These are phyloP conservation scores for Saitozyma sp. DNA, from an alignment of 768 basidiomycete genomes.

Conservation along the genomic window DNA sequence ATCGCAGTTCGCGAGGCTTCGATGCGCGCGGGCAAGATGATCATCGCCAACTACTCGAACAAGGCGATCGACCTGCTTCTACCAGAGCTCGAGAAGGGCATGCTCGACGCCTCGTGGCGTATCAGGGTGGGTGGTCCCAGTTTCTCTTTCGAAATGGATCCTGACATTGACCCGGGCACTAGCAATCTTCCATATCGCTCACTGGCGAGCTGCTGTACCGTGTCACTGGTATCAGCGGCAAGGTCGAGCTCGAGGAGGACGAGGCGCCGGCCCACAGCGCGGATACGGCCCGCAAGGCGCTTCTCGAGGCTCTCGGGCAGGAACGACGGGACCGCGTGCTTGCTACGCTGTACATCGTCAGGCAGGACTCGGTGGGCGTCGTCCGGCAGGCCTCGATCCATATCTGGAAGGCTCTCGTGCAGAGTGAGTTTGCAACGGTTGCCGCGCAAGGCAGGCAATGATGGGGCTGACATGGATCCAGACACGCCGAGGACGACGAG, in stretches of 20 bases:
- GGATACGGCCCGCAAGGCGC: conserved; percentile 79
- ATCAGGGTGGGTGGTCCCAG: conserved; percentile 67
- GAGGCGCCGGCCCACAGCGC: conserved; percentile 66
- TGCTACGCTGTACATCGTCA: conserved; percentile 84
- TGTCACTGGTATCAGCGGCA: conserved; percentile 90
- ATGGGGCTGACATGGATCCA: neutral
- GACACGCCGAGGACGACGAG: conserved; percentile 61
- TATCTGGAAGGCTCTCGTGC: conserved; percentile 97
- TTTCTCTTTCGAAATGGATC: neutral
- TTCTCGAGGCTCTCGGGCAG: conserved; percentile 80
- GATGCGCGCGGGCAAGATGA: conserved; percentile 98
- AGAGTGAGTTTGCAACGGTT: conserved; percentile 60
- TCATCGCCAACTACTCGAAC: conserved; percentile 87
- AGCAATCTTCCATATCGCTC: conserved; percentile 94
- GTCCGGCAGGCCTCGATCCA: conserved; percentile 89
- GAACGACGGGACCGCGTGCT: conserved; percentile 89
- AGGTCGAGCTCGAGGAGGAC: conserved; percentile 67
- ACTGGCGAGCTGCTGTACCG: conserved; percentile 96
- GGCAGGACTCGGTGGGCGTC: conserved; percentile 84
- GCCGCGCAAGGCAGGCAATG: too few species aligned
- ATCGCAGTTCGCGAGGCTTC: conserved; percentile 80
- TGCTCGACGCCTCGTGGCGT: conserved; percentile 93
- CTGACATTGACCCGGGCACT: conserved; percentile 8
- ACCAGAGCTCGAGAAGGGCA: conserved; percentile 88
- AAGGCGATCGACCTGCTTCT: conserved; percentile 90